Conservation (phyloP, 2,329 filamentous ascomycete species). For the Alternaria dauci region DNA sequence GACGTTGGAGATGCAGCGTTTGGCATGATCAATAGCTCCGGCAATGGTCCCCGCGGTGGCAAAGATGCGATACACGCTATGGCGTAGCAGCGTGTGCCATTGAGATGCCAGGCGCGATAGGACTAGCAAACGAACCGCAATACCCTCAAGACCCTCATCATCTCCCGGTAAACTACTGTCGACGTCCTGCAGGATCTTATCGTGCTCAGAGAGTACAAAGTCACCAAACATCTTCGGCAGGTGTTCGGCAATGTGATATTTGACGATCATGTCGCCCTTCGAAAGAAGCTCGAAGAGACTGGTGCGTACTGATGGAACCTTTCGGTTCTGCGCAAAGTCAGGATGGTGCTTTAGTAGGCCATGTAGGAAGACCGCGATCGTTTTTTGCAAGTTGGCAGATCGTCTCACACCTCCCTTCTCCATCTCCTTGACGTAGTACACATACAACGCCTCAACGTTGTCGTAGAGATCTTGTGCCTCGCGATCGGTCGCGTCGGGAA, state of each 20-base stretch:
- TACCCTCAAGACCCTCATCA: constrained; percentile 76
- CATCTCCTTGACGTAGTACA: constrained; percentile 74
- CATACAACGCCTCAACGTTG: constrained; percentile 77
- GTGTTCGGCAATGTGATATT: constrained; percentile 75
- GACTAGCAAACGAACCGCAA: constrained; percentile 81
- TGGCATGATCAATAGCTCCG: constrained; percentile 73
- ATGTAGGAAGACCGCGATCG: constrained; percentile 73
- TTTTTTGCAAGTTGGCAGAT: constrained; percentile 73
- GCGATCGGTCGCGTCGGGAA: constrained; percentile 30
- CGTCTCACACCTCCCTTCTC: constrained; percentile 71
- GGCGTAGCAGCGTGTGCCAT: constrained; percentile 86
- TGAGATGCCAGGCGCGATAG: constrained; percentile 78
- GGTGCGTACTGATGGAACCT: constrained; percentile 71
- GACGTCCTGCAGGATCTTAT: constrained; percentile 84
- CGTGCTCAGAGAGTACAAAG: constrained; percentile 84
- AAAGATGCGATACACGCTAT: constrained; percentile 92
- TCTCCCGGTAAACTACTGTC: constrained; percentile 80
- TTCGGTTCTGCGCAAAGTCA: constrained; percentile 69
- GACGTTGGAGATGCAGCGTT: constrained; percentile 73
- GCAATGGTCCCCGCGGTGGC: constrained; percentile 81
- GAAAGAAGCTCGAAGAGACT: constrained; percentile 77
- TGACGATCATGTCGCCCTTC: constrained; percentile 72
- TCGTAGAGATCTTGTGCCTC: constrained; percentile 60
- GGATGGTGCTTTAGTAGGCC: constrained; percentile 72
- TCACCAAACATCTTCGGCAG: constrained; percentile 79